Evolutionary conservation across 495 filamentous ascomycete species (phyloP), one percentile per base, ranked within the genome.

Genomic region (Cudoniella acicularis): DNA sequence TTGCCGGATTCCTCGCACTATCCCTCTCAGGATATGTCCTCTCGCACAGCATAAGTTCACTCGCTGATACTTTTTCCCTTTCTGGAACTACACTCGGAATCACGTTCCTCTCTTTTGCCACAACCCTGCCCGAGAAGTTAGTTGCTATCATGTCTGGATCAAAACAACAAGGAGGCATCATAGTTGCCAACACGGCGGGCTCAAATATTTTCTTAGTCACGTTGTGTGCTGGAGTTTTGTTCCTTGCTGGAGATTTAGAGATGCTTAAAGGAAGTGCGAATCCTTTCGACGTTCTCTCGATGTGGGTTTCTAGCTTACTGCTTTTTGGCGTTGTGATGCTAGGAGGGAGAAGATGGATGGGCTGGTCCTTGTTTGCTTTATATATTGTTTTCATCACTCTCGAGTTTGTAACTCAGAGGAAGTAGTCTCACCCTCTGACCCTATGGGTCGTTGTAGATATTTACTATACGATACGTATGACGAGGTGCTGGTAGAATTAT

Each of bases 71-170:
- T 20, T 61, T 82, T 1, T 56, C 67, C 36, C 61, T 81, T 0
- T 80, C 80, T 0, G 75, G 69, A 36, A 72, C 71, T 0, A 63
- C 83, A 11, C 68, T 86, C 18, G 81, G 83, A 36, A 66, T 83
- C 23, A 78, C 74, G 0, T 70, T 86, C 11, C 67, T 86, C 1
- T 73, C 83, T 0, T 73, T 84, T 52, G 81, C 81, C 17, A 83
- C 81, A 0, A 84, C 81, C 0, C 61, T 84, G 0, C 81, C 81
- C 0, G 81, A 83, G 67, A 84, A 83, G 58, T 71, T 83, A 21
- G 62, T 83, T 17, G 72, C 79, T 9, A 65, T 80, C 0, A 24
- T 84, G 4, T 73, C 75, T 40, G 77, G 79, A 9, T 60, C 52
- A 1, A 70, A 77, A 1, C 74, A 75, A 1, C 74, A 82, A 20